Conservation (phyloP, 1,284 basidiomycete genomes). For the Rhizoctonia solani region DNA sequence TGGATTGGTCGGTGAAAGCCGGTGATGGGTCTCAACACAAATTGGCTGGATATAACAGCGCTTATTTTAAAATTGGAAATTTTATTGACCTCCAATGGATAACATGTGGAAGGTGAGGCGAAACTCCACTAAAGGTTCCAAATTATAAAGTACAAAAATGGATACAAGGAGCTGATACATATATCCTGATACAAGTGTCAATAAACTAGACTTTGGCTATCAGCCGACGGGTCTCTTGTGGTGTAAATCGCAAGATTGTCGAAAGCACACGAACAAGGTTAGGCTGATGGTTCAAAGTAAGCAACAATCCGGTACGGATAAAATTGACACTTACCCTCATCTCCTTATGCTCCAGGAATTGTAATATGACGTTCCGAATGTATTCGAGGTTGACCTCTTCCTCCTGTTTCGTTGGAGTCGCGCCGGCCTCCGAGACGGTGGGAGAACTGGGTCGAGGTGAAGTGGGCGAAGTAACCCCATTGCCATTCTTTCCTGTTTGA, state of each 20-base stretch:
- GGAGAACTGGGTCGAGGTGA: conserved; percentile 34
- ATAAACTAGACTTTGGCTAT: conserved; percentile 66
- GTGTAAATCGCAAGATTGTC: conserved; percentile 90
- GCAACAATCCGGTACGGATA: background rate
- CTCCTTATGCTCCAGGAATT: conserved; percentile 89
- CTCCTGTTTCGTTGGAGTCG: conserved; percentile 52
- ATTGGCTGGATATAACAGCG: background rate
- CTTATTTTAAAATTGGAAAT: conserved; percentile 29
- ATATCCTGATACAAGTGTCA: conserved; percentile 2
- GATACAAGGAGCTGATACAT: background rate
- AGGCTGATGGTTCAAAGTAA: conserved; percentile 55
- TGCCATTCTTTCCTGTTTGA: conserved; percentile 22
- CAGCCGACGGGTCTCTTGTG: conserved; percentile 85
- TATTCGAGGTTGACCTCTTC: conserved; percentile 97
- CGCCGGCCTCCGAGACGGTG: conserved; percentile 33
- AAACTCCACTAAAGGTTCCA: too few relatives aligned
- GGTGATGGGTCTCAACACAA: background rate
- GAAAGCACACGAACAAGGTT: conserved; percentile 88
- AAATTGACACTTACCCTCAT: conserved; percentile 67
- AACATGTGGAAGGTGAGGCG: background rate
- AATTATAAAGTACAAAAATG: background rate
- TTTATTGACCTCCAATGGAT: background rate
- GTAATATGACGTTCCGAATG: conserved; percentile 88
- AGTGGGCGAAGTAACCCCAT: conserved; percentile 32
- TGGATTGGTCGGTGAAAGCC: background rate